phyloP scores from a whole-genome alignment of 345 rosid species.

The Ricinus communis region DNA sequence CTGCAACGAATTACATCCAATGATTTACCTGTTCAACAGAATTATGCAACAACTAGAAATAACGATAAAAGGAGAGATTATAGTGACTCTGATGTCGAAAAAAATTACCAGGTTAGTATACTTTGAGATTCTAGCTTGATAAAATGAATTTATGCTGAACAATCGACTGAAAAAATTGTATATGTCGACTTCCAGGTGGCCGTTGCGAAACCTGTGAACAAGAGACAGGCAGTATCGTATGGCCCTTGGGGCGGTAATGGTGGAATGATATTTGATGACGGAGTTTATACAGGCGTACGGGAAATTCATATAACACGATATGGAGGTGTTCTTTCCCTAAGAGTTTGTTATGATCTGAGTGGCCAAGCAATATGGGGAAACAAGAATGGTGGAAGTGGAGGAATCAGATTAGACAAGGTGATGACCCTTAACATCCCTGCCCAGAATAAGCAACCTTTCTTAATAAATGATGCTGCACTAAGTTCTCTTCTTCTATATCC shows the following conservation, averaged over 20 bases:
- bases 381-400: conserved; percentile 29
- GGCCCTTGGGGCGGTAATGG: conserved; percentile 38
- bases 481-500: too few species aligned
- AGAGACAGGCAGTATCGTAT: conserved; percentile 8
- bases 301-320: conserved; percentile 25
- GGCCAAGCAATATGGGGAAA: conserved; percentile 30
- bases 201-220: not conserved
- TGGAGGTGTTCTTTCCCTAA: conserved; percentile 20
- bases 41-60: not conserved
- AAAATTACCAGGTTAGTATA: not conserved
- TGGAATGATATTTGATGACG: conserved; percentile 31
- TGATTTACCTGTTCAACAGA: not conserved
- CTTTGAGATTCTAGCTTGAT: not conserved
- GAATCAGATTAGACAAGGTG: conserved; percentile 27
- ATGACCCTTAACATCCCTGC: too few species aligned
- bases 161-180: not conserved
- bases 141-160: not conserved
- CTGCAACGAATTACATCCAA: conserved; percentile 1
- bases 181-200: not conserved
- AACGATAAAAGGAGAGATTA: not conserved
- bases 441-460: too few species aligned
- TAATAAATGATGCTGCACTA: too few species aligned
- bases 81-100: not conserved
- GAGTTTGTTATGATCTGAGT: conserved; percentile 30
- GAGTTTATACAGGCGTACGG: conserved; percentile 25